These are phyloP conservation scores for Ogataea siamensis DNA, from an alignment of 805 yeast genomes.

Conservation along the genomic window DNA sequence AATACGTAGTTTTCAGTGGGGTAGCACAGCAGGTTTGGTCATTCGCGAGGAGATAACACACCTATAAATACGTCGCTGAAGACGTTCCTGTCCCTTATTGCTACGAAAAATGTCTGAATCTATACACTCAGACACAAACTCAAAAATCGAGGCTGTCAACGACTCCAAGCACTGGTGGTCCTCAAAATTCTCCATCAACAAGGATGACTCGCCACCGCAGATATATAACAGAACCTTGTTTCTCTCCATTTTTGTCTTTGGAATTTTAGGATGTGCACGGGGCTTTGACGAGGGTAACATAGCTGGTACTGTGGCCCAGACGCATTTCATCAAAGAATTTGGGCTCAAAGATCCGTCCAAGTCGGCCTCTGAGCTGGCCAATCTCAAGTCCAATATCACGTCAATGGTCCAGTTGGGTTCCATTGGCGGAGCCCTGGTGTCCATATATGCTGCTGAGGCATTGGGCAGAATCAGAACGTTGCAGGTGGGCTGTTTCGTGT, in stretches of 20 bases:
- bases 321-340: slow-evolving; percentile 41
- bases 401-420: slow-evolving; percentile 55
- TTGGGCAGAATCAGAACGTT: slow-evolving; percentile 51
- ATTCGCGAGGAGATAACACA: background rate
- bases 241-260: slow-evolving; percentile 38
- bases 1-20: slow-evolving; percentile 1
- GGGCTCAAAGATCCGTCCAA: slow-evolving; percentile 43
- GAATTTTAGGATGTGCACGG: slow-evolving; percentile 54
- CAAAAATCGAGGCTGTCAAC: slow-evolving; percentile 12
- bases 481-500: slow-evolving; percentile 40
- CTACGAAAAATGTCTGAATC: slow-evolving; percentile 9
- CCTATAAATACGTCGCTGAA: background rate
- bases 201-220: slow-evolving; percentile 29
- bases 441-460: slow-evolving; percentile 47
- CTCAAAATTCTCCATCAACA: slow-evolving; percentile 8
- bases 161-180: slow-evolving; percentile 2
- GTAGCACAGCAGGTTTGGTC: background rate
- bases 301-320: slow-evolving; percentile 45
- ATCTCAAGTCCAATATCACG: slow-evolving; percentile 50
- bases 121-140: slow-evolving; percentile 14
- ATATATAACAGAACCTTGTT: slow-evolving; percentile 47
- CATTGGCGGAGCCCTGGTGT: slow-evolving; percentile 51
- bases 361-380: slow-evolving; percentile 38
- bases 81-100: background rate
- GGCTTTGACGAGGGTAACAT: slow-evolving; percentile 58